Base-by-base conservation (phyloP, 2,329 filamentous ascomycete genomes). In the Hymenoscyphus fraxineus region DNA sequence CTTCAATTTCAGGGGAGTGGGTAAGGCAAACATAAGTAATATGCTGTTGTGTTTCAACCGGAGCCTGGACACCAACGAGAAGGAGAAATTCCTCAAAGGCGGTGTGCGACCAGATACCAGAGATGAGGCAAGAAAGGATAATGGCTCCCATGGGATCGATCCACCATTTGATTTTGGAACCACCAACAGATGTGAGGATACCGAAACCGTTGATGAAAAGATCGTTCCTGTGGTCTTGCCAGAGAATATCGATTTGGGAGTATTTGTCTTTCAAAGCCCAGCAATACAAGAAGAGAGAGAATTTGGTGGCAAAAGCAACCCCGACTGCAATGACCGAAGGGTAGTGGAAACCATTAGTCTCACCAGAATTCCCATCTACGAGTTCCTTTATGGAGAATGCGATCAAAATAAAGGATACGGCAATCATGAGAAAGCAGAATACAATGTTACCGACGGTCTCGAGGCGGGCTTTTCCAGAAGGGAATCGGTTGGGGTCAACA, bases 21-120 rank as follows among this genome's bases (percentile, higher is more conserved):
- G 94, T 98, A 80, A 98, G 88, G 81, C 91, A 93, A 70, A 96
- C 91, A 78, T 99, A 99, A 0, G 95, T 98, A 75, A 98, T 96
- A 70, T 97, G 88, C 78, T 97, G 93, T 77, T 97, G 88, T 76
- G 88, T 93, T 72, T 92, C 86, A 9, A 92, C 91, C 62, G 92
- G 88, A 1, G 94, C 93, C 0, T 90, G 90, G 2, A 96, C 91
- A 58, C 95, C 95, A 58, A 99, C 93, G 6, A 99, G 83, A 40
- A 97, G 83, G 76, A 96, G 83, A 77, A 98, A 98, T 79, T 99
- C 94, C 64, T 84, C 83, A 73, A 93, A 96, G 0, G 93, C 92
- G 0, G 94, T 97, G 67, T 86, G 83, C 44, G 92, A 80, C 95
- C 95, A 99, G 66, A 97, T 83, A 60, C 78, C 80, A 32, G 90